Evolutionary conservation across 148 eudicot species (phyloP), one percentile per base, ranked within the genome.

Genomic region (Chenopodium suecicum): DNA sequence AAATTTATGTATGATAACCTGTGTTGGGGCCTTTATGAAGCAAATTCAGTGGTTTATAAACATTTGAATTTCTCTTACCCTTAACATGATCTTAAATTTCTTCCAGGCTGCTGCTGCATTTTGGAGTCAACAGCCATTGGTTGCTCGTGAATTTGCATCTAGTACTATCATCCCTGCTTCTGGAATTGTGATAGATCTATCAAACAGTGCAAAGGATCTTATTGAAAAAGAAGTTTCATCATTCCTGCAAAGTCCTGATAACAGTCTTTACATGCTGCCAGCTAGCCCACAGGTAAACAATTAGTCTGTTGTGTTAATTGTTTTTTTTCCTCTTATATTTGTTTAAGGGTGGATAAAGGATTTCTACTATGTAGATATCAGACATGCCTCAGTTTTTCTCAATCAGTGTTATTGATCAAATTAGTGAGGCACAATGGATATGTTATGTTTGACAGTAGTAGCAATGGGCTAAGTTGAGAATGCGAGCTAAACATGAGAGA

Each of bases 161-260:
- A 91, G 93, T 88, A 96, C 99, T 83, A 89, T 96, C 74, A 89
- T 96, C 80, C 99, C 99, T n/a, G 97, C 98, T 41, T 94, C 97
- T 82, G 86, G 85, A 64, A 83, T 85, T 83, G 91, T 91, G 71
- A 48, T 85, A 19, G 94, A 91, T 34, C 82, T 92, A 75, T 96
- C 99, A 78, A 92, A 84, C 79, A 86, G 62, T 79, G 94, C 99
- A 84, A 89, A 88, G 90, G 98, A 92, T 88, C 88, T 94, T 75
- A 90, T 94, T 47, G 94, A 94, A 69, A 86, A 89, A 13, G 99
- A 96, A 90, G 92, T 92, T 68, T 90, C 98, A 68, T 92, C 95
- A 52, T 96, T 92, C 80, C 81, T 88, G 74, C 94, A 86, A 83
- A 86, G 95, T 82, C 99, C 95, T 75, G 98, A 96, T 82, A 96